Base-by-base conservation (phyloP, 768 basidiomycete genomes). In the Hericium alpestre region DNA sequence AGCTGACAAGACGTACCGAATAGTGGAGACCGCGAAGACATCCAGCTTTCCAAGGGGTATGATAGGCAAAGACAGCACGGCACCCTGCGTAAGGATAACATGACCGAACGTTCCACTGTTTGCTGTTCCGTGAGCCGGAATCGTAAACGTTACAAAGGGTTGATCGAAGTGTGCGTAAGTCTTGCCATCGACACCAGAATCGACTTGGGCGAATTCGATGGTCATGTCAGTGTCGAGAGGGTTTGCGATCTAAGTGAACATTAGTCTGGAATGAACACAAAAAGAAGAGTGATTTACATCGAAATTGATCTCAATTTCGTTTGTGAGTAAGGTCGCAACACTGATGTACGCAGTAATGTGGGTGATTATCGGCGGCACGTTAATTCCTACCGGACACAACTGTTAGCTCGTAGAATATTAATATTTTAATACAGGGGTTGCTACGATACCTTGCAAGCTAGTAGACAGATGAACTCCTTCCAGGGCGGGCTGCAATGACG, bases 151-250 rank as follows among this genome's bases (percentile, higher is more conserved):
- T 41, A 71, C 68, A 68, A 87, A 86, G 3, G 72, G 47, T 57
- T 79, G 76, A 38, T 73, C 72, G 66, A 87, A 86, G 55, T 75
- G 74, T 5, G 87, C 85, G 60, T 76, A 88, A 1, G 71, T 75
- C 39, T 70, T 64, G 1, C 79, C 82, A 40, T 79, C 66, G 6
- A 85, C 70, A 2, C 77, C 73, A 1, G 73, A 71, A 59, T 84
- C 80, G 18, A 77, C 71, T 63, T 86, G 84, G 1, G 83, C 75
- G 56, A 77, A 79, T 50, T 76, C 73, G 59, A 88, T 72, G 25
- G 74, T 71, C 12, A 88, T 73, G 15, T 81, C 78, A 6, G 81
- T 72, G 58, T 78, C 79, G 12, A 84, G 69, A 3, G 83, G 81
- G 63, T 85, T 86, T 58, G 73, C 65, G 22, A 80, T 65, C 75